Evolutionary conservation across 768 basidiomycete genomes (phyloP), one percentile per base, ranked within the genome.

Genomic region (Mycena albidolilacea): DNA sequence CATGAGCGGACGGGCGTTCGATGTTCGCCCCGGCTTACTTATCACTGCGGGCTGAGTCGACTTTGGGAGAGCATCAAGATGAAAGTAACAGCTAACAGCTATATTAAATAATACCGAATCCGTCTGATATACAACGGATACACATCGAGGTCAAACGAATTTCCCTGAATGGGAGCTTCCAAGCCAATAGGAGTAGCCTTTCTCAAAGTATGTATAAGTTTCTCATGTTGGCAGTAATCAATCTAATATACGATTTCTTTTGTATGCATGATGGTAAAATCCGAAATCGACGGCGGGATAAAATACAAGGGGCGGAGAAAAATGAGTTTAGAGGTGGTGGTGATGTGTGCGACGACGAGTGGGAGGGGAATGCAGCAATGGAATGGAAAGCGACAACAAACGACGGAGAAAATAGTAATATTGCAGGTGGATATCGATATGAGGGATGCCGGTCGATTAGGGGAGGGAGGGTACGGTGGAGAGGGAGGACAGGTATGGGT

Each of bases 301-400:
- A 39, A 69, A 70, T 73, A 73, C 72, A 73, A 52, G 68, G 68
- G 61, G 60, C 1, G 12, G 46, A 10, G 23, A 69, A 65, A 73
- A 55, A 57, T 64, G 73, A 69, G 57, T 67, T 79, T 75, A 75
- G 74, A 76, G 70, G 76, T 71, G 71, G 30, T 30, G 30, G 30
- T 30, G 30, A 75, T 67, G 77, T 72, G 72, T 68, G 74, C 67
- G 74, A 75, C 59, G 73, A 75, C 57, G 78, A 73, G 75, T 77
- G 75, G 76, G 67, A 76, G 74, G 79, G 75, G 78, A 74, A 77
- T 78, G 82, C 80, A 80, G 83, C 83, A 85, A 81, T 81, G 81
- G 80, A 85, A 81, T 81, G 81, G 80, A 81, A 78, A 79, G 79
- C 81, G 84, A 86, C 83, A 84, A 85, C 81, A 82, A 81, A 85